Conservation (phyloP, 352 stramenopile species). For the Phytopythium sindhum region DNA sequence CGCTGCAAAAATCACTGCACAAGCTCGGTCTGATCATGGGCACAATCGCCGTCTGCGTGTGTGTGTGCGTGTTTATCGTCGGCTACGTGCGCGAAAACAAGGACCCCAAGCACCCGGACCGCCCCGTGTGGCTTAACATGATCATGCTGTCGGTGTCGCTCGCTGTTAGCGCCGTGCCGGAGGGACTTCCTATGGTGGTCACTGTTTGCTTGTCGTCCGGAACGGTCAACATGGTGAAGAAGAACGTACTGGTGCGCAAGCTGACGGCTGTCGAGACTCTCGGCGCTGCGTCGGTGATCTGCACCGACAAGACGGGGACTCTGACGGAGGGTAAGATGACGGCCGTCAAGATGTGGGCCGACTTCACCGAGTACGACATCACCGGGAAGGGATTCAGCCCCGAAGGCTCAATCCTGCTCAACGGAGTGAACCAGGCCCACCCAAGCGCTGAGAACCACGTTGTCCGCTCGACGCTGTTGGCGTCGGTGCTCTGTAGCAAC, state of each 20-base stretch:
- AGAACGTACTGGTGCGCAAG: conserved; percentile 55
- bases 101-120: conserved; percentile 54
- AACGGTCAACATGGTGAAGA: conserved; percentile 33
- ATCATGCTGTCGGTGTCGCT: conserved; percentile 88
- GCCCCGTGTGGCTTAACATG: conserved; percentile 84
- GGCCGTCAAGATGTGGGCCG: conserved; percentile 37
- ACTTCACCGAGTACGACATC: conserved; percentile 32
- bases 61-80: conserved; percentile 89
- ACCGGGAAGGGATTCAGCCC: conserved; percentile 33
- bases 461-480: conserved; percentile 29
- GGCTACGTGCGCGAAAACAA: conserved; percentile 57
- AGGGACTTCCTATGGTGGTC: conserved; percentile 38
- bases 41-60: conserved; percentile 78
- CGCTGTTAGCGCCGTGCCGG: conserved; percentile 37
- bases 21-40: conserved; percentile 92
- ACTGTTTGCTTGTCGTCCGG: conserved; percentile 38
- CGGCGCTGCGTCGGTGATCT: conserved; percentile 81
- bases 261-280: conserved; percentile 57
- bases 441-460: conserved; percentile 26
- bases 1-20: conserved; percentile 91
- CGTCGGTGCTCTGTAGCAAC: conserved; percentile 42
- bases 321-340: conserved; percentile 76
- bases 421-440: conserved; percentile 23
- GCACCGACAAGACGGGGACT: conserved; percentile 90
- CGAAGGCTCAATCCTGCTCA: conserved; percentile 19